Evolutionary conservation across 306 rosid species (phyloP), one percentile per base, ranked within the genome.

Genomic region (Prinsepia uniflora): DNA sequence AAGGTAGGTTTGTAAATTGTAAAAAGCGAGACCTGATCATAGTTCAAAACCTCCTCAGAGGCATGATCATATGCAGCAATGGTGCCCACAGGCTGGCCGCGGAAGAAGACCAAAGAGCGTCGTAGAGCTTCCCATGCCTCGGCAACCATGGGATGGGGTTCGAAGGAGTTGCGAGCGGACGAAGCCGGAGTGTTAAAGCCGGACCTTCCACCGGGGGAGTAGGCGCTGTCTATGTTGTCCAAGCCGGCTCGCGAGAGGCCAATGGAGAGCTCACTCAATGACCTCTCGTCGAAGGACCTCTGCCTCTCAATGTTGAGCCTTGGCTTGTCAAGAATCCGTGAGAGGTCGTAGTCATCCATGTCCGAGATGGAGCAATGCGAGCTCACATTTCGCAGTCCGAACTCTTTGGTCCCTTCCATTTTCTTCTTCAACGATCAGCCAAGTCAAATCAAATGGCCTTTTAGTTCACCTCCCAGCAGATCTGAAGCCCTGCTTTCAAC

Each of bases 51-150:
- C 80, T 91, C 97, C 87, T 91, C 96, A 0, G 97, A 72, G 48
- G 90, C 91, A 70, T 91, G 96, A 64, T 91, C 97, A 63, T 78
- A 77, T 7, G 97, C 97, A 41, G 92, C 97, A 76, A 91, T 91
- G 48, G 97, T 91, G 55, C 97, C 97, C 6, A 91, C 92, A 0
- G 97, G 97, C 75, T 85, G 96, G 65, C 80, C 76, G 42, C 87
- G 88, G 41, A 85, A 87, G 84, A 80, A 17, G 59, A 91, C 97
- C 58, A 91, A 66, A 76, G 97, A 91, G 43, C 80, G 86, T 13
- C 97, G 85, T 36, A 91, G 89, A 40, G 96, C 87, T 43, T 91
- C 97, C 97, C 97, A 91, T 34, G 97, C 97, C 76, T 91, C 96
- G 7, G 96, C 97, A 14, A 91, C 89, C 96, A 91, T 91, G 0